A percentile compares a stretch with the other conserved stretches of the same genome.
phyloP scores from a whole-genome alignment of 352 stramenopile species.

The Pythium guiyangense region DNA sequence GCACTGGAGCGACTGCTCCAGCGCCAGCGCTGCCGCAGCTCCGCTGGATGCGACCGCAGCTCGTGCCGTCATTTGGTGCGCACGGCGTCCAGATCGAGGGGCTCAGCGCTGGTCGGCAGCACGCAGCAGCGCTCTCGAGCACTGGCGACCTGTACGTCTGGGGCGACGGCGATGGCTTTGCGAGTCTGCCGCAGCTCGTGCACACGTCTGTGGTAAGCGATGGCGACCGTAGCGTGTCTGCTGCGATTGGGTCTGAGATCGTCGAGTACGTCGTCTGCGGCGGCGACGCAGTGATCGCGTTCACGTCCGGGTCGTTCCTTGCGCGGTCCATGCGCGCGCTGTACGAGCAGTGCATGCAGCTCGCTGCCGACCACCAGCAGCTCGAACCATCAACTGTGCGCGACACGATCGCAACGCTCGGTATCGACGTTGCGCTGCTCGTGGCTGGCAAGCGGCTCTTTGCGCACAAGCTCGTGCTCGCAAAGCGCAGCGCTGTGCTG shows the following conservation, averaged over 20 bases:
- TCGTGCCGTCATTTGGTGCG: conserved; percentile 34
- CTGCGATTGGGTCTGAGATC: conserved; percentile 22
- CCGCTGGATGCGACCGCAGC: conserved; percentile 39
- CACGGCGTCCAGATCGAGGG: conserved; percentile 28
- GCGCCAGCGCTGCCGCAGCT: conserved; percentile 20
- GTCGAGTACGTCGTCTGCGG: conserved; percentile 50
- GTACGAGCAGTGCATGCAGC: conserved; percentile 15
- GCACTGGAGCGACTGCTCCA: background rate
- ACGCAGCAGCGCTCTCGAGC: conserved; percentile 84
- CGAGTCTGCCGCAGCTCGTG: conserved; percentile 12
- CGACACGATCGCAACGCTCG: conserved; percentile 4
- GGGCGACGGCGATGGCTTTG: conserved; percentile 27
- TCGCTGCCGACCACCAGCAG: conserved; percentile 3
- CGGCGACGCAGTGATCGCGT: conserved; percentile 32
- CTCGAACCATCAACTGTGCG: conserved; percentile 1
- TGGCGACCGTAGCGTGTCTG: background rate
- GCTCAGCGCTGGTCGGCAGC: conserved; percentile 83
- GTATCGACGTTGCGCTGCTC: conserved; percentile 41
- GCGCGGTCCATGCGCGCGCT: conserved; percentile 32
- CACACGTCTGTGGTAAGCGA: background rate
- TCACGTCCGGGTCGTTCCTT: conserved; percentile 52
- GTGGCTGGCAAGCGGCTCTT: conserved; percentile 34
- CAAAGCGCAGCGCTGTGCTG: conserved; percentile 42
- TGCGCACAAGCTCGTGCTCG: conserved; percentile 59
- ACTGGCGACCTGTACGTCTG: conserved; percentile 92